Base-by-base conservation (phyloP, 129 eudicot species). In the Artemisia annua region DNA sequence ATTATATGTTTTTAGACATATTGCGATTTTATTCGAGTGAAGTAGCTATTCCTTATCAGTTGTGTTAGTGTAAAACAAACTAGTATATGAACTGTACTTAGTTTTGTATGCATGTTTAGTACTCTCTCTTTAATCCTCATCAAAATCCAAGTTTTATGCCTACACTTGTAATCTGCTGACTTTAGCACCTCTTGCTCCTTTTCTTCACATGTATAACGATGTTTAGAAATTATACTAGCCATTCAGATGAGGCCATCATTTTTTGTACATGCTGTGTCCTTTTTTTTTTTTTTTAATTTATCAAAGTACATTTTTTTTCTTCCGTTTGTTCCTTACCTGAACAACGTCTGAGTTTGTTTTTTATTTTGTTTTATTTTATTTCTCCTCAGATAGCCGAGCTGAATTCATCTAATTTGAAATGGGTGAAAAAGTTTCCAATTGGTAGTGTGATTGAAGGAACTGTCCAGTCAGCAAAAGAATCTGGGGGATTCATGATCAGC, bases 311-410 rank as follows among this genome's bases (percentile, higher is more conserved):
- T 22, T 13, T 58, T 14, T 43, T 6, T 66, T 11, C 24, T 66
- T 46, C 39, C 8, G n/a, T n/a, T 17, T 56, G 48, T 46, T 61
- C 51, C 19, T 5, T 50, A 15, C 63, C 20, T 68, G 60, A 14
- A 51, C 20, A 68, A 14, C 26, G 30, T 50, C 73, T 69, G 73
- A 51, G 22, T 32, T 52, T 63, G n/a, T n/a, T n/a, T n/a, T n/a
- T n/a, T n/a, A n/a, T n/a, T n/a, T n/a, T n/a, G n/a, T n/a, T n/a
- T n/a, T n/a, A n/a, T n/a, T 24, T 24, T 24, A 24, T 35, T 51
- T 50, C 77, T 70, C 19, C 48, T 30, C 86, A 91, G 97, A 87
- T 94, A 76, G 92, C 97, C 11, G 71, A 86, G 85, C 86, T 94
- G 72, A 92, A 86, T 44, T 67, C 67, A 46, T 70, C 86, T 48